Base-by-base conservation (phyloP, 2,329 filamentous ascomycete genomes). In the Claviceps sp. region DNA sequence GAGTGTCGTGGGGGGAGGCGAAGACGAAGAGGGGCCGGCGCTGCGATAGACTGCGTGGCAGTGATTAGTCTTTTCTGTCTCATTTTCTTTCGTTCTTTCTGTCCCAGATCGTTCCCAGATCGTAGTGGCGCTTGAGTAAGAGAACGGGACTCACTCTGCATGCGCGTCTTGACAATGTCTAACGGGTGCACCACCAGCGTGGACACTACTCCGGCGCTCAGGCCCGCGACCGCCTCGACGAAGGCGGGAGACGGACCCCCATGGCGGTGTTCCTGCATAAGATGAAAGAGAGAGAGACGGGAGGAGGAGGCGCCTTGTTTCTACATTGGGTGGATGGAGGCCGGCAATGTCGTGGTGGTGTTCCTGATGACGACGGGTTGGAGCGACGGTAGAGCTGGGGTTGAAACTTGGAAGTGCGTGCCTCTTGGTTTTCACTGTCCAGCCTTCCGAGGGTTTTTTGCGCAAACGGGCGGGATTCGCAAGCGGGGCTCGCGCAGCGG, bases 131-230 rank as follows among this genome's bases (percentile, higher is more conserved):
- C 9, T 9, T 34, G 29, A 34, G 17, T 4, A 40, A 39, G 26
- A 22, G 13, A 38, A 4, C 6, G 13, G 29, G 13, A 3, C 26
- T n/a, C 71, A 89, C 87, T 83, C 72, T 98, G 93, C 64, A 98
- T 82, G 57, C 93, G 85, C 55, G 91, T 97, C 76, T 98, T 98
- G 65, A 97, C 83, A 57, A 98, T 83, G 70, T 98, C 93, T 54
- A 98, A 80, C 36, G 93, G 93, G 65, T 97, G 91, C 50, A 93
- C 85, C 52, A 82, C 83, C 47, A 97, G 76, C 23, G 93, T 97
- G 50, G 90, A 86, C 59, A 89, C 78, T 52, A 88, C 78, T 55
- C 93, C 93, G 54, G 93, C 93, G 57, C 85, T 86, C 68, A 98
- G 85, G 60, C 93, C 93, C 55, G 93, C 88, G 66, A 90, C 75